phyloP scores from a whole-genome alignment of 441 rosid species.

The Theobroma grandiflorum region DNA sequence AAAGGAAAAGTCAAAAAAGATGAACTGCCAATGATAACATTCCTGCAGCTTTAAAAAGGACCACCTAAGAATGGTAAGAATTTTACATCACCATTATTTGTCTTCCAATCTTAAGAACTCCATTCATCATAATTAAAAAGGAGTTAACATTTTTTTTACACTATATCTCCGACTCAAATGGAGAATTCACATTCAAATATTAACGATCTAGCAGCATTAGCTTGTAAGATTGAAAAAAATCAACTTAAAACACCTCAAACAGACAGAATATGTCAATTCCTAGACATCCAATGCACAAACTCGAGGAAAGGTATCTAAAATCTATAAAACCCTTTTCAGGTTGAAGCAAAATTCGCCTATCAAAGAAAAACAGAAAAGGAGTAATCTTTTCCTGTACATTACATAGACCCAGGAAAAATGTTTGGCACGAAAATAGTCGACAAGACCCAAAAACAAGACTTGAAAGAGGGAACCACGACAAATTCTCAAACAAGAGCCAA shows the following conservation, averaged over 20 bases:
- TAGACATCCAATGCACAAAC: background rate
- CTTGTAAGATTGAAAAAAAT: background rate
- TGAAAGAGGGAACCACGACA: background rate
- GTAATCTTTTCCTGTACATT: background rate
- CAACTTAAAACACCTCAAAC: background rate
- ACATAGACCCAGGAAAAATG: background rate
- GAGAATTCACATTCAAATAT: background rate
- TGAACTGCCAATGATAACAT: background rate
- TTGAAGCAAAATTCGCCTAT: background rate
- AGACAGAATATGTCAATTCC: background rate
- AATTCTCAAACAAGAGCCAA: background rate
- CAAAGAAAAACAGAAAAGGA: background rate
- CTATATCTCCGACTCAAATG: background rate
- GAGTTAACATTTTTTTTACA: background rate
- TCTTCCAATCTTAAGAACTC: slow-evolving; percentile 4
- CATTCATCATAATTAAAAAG: background rate
- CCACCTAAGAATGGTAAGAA: background rate
- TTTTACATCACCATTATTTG: background rate
- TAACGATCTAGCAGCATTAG: background rate
- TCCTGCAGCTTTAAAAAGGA: slow-evolving; percentile 17
- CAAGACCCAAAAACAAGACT: background rate
- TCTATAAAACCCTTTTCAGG: background rate
- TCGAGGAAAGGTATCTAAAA: background rate
- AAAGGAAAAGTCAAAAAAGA: background rate
- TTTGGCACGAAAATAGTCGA: background rate